Base-by-base conservation (phyloP, 2,329 filamentous ascomycete genomes). In the Colletotrichum agaves region DNA sequence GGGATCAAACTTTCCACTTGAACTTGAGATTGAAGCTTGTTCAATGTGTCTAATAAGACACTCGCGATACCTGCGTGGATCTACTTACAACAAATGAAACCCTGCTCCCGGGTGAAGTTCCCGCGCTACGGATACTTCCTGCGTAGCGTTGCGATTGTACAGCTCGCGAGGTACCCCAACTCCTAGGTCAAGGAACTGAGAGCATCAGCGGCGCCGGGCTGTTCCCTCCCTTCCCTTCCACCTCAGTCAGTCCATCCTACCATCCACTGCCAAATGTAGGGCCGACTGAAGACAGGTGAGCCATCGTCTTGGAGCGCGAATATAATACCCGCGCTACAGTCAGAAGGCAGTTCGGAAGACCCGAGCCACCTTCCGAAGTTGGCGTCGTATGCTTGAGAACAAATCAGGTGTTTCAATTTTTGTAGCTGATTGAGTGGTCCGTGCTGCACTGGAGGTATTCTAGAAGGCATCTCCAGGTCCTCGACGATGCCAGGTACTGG, bases 401-500 rank as follows among this genome's bases (percentile, higher is more conserved):
- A 52, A 67, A 67, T 64, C 44, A 64, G 19, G 23, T 27, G 37
- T 8, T 23, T 47, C 61, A 27, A 41, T 67, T 44, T 8, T 44
- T 27, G 19, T 60, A 67, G 21, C 21, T 41, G 41, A n/a, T 33
- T 35, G 27, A 44, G 21, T 58, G 44, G 63, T 43, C 41, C 62
- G 31, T 57, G 63, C 60, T 44, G 64, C 53, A 37, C 21, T 46
- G 61, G 53, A 67, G 58, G 12, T 12, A 67, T 64, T 67, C 64
- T 59, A 64, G 64, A 67, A 64, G 37, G 8, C 19, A 53, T 67
- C 52, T 67, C 59, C 52, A 46, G 23, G 35, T 21, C 43, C 27
- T 27, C 27, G 27, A 27, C 6, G 27, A 7, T 7, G 27, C 27
- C 21, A n/a, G 21, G 52, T 56, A 35, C 41, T 31, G 37, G 15